Evolutionary conservation across 371 early-diverging fungal genomes (phyloP).

Genomic region (Polyrhizophydium stewartii): DNA sequence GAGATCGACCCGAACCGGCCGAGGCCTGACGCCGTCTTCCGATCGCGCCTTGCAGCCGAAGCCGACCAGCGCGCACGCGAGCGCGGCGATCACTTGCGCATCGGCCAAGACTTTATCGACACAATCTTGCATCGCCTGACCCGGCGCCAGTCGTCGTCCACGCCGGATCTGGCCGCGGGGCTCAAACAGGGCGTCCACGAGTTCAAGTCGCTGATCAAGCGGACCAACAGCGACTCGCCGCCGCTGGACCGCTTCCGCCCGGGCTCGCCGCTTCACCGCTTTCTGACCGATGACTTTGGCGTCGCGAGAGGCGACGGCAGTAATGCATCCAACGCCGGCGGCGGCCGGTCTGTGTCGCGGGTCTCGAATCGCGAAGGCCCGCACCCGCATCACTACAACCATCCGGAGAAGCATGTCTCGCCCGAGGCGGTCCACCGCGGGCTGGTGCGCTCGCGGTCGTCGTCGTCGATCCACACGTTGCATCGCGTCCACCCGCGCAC

Average conservation of each 20-base stretch:
- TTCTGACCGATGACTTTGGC: not conserved
- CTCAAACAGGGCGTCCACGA: not conserved
- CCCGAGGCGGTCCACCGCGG: not conserved
- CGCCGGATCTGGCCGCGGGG: not conserved
- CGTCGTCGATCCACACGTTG: not conserved
- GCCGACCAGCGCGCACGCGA: no score
- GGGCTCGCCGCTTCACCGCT: not conserved
- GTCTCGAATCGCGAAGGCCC: slow-evolving; percentile 4
- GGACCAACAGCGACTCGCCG: not conserved
- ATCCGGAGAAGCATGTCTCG: slow-evolving; percentile 15
- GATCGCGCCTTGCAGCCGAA: no score
- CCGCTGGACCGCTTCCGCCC: slow-evolving; percentile 1
- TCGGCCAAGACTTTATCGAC: not conserved
- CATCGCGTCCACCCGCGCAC: not conserved
- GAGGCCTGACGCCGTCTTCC: no score
- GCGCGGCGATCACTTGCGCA: no score
- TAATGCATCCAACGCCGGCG: not conserved
- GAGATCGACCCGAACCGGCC: not conserved
- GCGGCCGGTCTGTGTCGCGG: no score
- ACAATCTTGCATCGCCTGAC: not conserved
- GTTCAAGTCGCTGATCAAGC: not conserved
- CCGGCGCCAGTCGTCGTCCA: not conserved
- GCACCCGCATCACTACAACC: slow-evolving; percentile 18
- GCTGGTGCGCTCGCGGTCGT: not conserved
- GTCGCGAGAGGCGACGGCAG: no score